Evolutionary conservation across 2,329 filamentous ascomycete genomes (phyloP), one percentile per base, ranked within the genome.

Genomic region (Xylaria sp.): DNA sequence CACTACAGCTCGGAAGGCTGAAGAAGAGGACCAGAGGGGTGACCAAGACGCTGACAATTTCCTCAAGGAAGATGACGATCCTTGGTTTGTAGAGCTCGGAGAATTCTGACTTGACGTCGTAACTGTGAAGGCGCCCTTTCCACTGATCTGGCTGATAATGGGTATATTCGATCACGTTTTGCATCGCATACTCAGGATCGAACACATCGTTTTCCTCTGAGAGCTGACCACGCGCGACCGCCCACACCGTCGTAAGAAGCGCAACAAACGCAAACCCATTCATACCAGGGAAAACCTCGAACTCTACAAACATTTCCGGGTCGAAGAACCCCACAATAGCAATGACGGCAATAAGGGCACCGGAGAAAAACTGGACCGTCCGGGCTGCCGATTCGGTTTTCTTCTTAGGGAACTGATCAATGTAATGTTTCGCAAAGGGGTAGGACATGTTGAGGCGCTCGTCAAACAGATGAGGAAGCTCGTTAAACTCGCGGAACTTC

Each of bases 401-500:
- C 68, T 92, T 87, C 71, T 97, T 97, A 0, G 94, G 94, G 57
- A 99, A 99, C 61, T 97, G 93, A 60, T 96, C 91, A 21, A 99
- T 82, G 66, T 99, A 99, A 44, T 91, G 85, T 29, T 89, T 91
- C 2, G 94, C 93, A 69, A 91, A 97, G 0, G 93, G 92, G 67
- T 94, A 92, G 0, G 94, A 96, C 89, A 97, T 95, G 61, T 96
- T 92, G 39, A 93, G 79, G 18, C 94, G 86, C 60, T 93, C 90
- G 56, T 92, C 84, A 66, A 97, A 99, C 2, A 97, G 80, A 71
- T 99, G 94, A 52, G 89, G 88, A 1, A 99, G 80, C 71, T 99
- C 94, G 66, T 99, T 99, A 80, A 97, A 99, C 70, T 97, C 93
- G 44, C 94, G 88, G 60, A 99, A 97, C 66, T 97, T 97, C 94